Base-by-base conservation (phyloP, 83 land plant genomes). In the Diphasiastrum complanatum region DNA sequence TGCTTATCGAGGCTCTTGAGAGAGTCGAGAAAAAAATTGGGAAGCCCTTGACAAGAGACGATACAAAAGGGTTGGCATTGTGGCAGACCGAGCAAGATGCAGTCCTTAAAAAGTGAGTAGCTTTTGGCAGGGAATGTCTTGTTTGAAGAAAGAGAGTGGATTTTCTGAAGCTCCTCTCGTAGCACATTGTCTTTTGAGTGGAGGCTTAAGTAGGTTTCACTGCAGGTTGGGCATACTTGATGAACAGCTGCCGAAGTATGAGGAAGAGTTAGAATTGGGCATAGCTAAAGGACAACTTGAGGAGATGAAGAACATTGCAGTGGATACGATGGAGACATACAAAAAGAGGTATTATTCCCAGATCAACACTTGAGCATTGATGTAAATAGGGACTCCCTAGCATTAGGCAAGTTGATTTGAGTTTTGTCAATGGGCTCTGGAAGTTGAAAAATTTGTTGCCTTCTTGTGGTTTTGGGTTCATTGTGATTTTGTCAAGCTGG, bases 1-100 rank as follows among this genome's bases (percentile, higher is more conserved):
- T 85, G 85, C 78, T 79, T 82, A 71, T 85, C 67, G 83, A 79
- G 40, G 89, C 89, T 8, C 37, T 85, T 60, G 89, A 85, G 3
- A 85, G 78, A 51, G 85, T 85, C 32, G 89, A 85, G 69, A 85
- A 81, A 35, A 79, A 85, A 35, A 33, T 85, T 5, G 81, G 78
- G 31, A 81, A 85, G 61, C 89, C 89, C 22, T 81, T 85, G 45
- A 29, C 78, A 71, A 78, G 85, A 52, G 40, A 73, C 60, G 89
- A 85, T 60, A 79, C 78, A 71, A 85, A 78, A 45, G 79, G 82
- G 48, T 73, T 85, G 83, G 73, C 71, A 45, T 64, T 81, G 51
- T 79, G 81, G 23, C 19, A 60, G 61, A 74, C 83, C n/a, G 89
- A 85, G 68, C 78, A 78, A 68, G 80, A 81, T 58, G 74, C 71